These are phyloP conservation scores for Leishmania major DNA, from an alignment of 208 protist genomes.

Conservation along the genomic window DNA sequence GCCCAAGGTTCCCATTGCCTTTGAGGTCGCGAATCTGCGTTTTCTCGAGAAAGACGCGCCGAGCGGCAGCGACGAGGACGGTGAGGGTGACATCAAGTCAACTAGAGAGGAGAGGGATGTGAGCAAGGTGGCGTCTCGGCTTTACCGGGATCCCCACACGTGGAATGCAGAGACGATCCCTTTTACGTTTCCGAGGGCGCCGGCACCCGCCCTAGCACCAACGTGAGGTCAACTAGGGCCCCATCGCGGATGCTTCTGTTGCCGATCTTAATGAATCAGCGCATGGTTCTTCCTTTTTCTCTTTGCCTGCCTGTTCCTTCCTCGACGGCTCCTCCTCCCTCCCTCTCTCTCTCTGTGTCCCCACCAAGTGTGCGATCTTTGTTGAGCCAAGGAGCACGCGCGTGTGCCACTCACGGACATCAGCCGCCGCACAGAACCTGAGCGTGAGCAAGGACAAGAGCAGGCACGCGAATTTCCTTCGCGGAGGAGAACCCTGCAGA, in stretches of 20 bases:
- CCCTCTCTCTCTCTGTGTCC: neutral
- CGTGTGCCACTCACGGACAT: neutral
- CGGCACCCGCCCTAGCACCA: neutral
- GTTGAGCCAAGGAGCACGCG: neutral
- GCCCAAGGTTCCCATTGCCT: conserved; percentile 14
- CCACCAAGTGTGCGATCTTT: neutral
- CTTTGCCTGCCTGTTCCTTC: conserved; percentile 1
- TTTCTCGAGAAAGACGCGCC: conserved; percentile 25
- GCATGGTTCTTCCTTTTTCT: conserved; percentile 1
- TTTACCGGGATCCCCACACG: conserved; percentile 35
- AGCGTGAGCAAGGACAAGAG: neutral
- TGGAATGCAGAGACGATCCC: conserved; percentile 36
- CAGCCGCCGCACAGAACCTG: neutral
- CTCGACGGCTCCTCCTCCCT: neutral
- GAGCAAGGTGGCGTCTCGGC: conserved; percentile 17
- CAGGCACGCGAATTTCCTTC: neutral
- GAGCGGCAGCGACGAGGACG: neutral
- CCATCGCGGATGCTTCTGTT: neutral
- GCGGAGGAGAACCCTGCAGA: neutral
- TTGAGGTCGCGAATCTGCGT: conserved; percentile 20
- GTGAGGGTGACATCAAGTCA: neutral
- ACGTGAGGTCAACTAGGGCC: neutral
- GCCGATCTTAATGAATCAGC: neutral
- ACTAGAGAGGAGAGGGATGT: neutral
- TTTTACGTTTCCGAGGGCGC: conserved; percentile 28